Evolutionary conservation across 331 rosid species (phyloP).

Genomic region (Malus hybrid): DNA sequence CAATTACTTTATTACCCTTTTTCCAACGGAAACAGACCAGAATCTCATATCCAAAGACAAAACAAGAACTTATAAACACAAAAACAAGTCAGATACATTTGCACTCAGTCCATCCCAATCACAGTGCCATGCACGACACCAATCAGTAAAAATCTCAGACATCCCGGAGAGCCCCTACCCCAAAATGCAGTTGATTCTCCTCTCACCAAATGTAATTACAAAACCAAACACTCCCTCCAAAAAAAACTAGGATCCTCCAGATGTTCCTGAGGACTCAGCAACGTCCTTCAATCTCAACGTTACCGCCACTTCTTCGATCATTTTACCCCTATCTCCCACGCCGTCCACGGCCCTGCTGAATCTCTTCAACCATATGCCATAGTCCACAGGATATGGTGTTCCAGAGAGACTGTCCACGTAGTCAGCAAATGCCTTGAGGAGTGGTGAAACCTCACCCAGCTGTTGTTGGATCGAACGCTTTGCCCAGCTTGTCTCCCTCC

Average conservation of each 20-base stretch:
- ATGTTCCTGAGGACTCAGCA: conserved; percentile 70
- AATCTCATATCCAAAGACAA: neutral
- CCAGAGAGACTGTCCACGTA: conserved; percentile 84
- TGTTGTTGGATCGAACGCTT: conserved; percentile 60
- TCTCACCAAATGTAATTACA: conserved; percentile 32
- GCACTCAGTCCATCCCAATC: conserved; percentile 5
- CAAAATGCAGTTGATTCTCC: conserved; percentile 30
- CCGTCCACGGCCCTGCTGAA: conserved; percentile 56
- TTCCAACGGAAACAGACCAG: neutral
- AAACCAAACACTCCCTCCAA: conserved; percentile 3
- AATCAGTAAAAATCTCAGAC: neutral
- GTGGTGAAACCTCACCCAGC: conserved; percentile 65
- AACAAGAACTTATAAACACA: neutral
- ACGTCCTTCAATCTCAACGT: conserved; percentile 54
- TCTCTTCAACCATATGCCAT: conserved; percentile 72
- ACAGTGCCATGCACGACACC: neutral
- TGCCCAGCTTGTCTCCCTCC: conserved; percentile 75
- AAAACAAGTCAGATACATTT: neutral
- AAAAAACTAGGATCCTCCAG: conserved; percentile 25
- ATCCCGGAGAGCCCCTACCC: conserved; percentile 10
- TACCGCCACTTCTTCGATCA: conserved; percentile 49
- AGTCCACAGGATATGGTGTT: conserved; percentile 68
- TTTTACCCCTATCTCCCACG: conserved; percentile 55
- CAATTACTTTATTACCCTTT: neutral
- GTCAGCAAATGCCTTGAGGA: conserved; percentile 78